These are phyloP conservation scores for Kodamaea anthophila DNA, from an alignment of 1,139 yeast genomes.

Conservation along the genomic window DNA sequence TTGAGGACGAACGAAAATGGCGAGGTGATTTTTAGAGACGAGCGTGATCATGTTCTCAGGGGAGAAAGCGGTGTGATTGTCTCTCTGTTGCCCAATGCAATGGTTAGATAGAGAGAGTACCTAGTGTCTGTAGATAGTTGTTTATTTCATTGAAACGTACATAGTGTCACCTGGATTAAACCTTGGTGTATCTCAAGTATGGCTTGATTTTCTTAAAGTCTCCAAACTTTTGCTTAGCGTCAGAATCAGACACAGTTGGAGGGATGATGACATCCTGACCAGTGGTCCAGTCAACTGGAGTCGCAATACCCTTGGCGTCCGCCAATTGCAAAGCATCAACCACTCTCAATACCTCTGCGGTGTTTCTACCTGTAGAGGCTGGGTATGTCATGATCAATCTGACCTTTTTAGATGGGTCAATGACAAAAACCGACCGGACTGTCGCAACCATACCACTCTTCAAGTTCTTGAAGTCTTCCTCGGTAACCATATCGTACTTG, in stretches of 20 bases:
- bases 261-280: slow-evolving; percentile 85
- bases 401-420: slow-evolving; percentile 72
- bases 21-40: slow-evolving; percentile 14
- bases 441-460: slow-evolving; percentile 33
- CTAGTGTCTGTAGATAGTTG: too few species aligned
- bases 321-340: slow-evolving; percentile 75
- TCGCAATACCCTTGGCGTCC: slow-evolving; percentile 65
- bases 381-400: slow-evolving; percentile 75
- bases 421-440: slow-evolving; percentile 75
- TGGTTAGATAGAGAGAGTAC: slow-evolving; percentile 1
- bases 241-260: slow-evolving; percentile 64
- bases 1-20: slow-evolving; percentile 24
- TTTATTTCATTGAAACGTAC: too few species aligned
- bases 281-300: slow-evolving; percentile 83
- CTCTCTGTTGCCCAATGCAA: slow-evolving; percentile 1
- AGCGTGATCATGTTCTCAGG: slow-evolving; percentile 7
- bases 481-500: slow-evolving; percentile 62
- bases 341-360: slow-evolving; percentile 79
- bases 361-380: slow-evolving; percentile 82
- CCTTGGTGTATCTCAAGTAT: slow-evolving; percentile 41
- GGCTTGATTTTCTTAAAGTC: slow-evolving; percentile 74
- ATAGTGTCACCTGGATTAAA: slow-evolving; percentile 1
- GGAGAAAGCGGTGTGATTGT: slow-evolving; percentile 6
- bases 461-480: slow-evolving; percentile 15
- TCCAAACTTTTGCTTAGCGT: slow-evolving; percentile 69